A percentile compares a stretch with the other conserved stretches of the same genome.
Conservation (phyloP, 768 basidiomycete species). For the Mycena olivaceomarginata region DNA sequence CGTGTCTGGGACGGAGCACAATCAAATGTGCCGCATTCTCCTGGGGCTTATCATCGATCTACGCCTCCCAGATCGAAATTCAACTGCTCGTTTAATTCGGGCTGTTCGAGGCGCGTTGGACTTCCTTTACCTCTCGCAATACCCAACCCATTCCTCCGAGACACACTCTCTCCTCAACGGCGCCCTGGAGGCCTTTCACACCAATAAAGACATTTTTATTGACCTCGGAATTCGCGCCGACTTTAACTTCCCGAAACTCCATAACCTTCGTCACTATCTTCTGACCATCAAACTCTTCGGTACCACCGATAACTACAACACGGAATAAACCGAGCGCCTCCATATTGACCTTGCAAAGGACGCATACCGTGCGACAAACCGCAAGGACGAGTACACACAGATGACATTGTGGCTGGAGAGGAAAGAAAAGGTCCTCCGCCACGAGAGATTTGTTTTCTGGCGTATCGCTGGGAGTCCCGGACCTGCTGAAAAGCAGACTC, state of each 20-base stretch:
- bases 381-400: too few relatives aligned
- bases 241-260: constrained; percentile 63
- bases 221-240: constrained; percentile 49
- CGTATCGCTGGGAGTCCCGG: constrained; percentile 6
- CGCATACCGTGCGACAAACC: too few relatives aligned
- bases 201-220: constrained; percentile 25
- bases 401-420: too few relatives aligned
- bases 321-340: too few relatives aligned
- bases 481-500: not conserved
- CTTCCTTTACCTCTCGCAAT: not conserved
- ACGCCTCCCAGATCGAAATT: not conserved
- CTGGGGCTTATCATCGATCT: constrained; percentile 31
- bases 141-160: constrained; percentile 11
- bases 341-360: too few relatives aligned
- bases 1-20: constrained; percentile 22
- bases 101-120: constrained; percentile 24
- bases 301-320: too few relatives aligned
- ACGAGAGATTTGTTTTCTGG: constrained; percentile 27
- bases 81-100: constrained; percentile 2
- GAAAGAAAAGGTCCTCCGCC: too few relatives aligned
- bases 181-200: constrained; percentile 10
- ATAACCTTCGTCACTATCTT: constrained; percentile 53
- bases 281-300: constrained; percentile 47
- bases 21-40: constrained; percentile 20
- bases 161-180: not conserved